These are phyloP conservation scores for Backusella mclennaniae DNA, from an alignment of 192 early-diverging fungal genomes.

Conservation along the genomic window DNA sequence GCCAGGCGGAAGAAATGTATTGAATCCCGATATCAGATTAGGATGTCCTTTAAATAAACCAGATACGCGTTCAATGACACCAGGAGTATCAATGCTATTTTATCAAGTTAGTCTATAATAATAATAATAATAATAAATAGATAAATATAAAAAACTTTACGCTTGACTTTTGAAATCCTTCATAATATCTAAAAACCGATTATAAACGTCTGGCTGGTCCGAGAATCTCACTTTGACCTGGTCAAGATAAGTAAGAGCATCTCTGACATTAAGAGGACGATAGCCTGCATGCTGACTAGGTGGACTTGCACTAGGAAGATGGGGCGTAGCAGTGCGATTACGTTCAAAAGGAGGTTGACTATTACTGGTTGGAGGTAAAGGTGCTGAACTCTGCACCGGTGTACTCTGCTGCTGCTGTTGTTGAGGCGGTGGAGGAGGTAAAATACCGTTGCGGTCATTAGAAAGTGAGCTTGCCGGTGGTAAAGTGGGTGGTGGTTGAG, in stretches of 20 bases:
- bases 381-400: slow-evolving; percentile 28
- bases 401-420: slow-evolving; percentile 6
- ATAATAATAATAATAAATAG: background rate
- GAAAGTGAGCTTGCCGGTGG: slow-evolving; percentile 8
- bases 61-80: slow-evolving; percentile 97
- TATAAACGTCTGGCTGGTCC: slow-evolving; percentile 95
- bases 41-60: slow-evolving; percentile 91
- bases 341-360: background rate
- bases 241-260: slow-evolving; percentile 96
- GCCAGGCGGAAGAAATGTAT: slow-evolving; percentile 98
- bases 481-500: background rate
- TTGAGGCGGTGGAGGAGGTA: slow-evolving; percentile 21
- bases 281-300: slow-evolving; percentile 24
- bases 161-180: slow-evolving; percentile 98
- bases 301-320: slow-evolving; percentile 10
- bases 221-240: slow-evolving; percentile 92
- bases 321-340: slow-evolving; percentile 25
- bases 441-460: slow-evolving; percentile 1
- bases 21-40: slow-evolving; percentile 92
- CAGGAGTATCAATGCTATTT: slow-evolving; percentile 89
- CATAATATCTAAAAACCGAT: slow-evolving; percentile 98
- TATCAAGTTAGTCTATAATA: background rate
- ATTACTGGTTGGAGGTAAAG: slow-evolving; percentile 18
- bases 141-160: slow-evolving; percentile 40
- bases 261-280: slow-evolving; percentile 81